Conservation (phyloP, 331 rosid genomes). For the Stylosanthes scabra region DNA sequence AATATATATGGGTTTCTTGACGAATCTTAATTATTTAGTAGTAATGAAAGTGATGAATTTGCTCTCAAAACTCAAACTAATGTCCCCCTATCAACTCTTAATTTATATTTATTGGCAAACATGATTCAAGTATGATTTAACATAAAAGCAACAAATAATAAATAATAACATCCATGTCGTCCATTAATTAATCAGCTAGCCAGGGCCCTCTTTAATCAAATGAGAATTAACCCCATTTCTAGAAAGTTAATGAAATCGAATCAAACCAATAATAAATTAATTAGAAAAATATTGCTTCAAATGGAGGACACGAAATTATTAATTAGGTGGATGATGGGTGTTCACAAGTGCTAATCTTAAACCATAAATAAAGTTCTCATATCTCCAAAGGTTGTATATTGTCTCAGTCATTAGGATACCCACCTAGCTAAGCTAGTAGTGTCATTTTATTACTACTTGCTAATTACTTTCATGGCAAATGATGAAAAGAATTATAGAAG, state of each 20-base stretch:
- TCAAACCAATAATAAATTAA: neutral
- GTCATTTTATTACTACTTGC: neutral
- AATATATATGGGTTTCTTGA: too few species aligned
- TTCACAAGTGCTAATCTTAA: neutral
- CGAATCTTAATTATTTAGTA: neutral
- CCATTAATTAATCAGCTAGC: conserved; percentile 29
- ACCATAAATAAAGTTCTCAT: neutral
- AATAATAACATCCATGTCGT: conserved; percentile 36
- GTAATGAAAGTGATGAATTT: conserved; percentile 14
- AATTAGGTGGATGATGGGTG: conserved; percentile 18
- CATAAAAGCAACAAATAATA: conserved; percentile 1
- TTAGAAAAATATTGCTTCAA: conserved; percentile 22
- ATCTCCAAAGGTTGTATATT: neutral
- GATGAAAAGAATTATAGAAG: too few species aligned
- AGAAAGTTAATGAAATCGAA: neutral
- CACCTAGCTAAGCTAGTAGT: neutral
- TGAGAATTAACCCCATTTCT: neutral
- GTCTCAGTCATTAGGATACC: conserved; percentile 16
- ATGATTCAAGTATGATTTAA: conserved; percentile 37
- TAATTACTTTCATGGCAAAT: too few species aligned
- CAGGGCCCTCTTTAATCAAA: conserved; percentile 27
- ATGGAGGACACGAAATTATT: neutral
- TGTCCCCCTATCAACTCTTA: conserved; percentile 40
- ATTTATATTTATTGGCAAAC: neutral
- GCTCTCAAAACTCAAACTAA: neutral